Conservation (phyloP, 2,329 filamentous ascomycete species). For the Reticulascus tulasneorum region DNA sequence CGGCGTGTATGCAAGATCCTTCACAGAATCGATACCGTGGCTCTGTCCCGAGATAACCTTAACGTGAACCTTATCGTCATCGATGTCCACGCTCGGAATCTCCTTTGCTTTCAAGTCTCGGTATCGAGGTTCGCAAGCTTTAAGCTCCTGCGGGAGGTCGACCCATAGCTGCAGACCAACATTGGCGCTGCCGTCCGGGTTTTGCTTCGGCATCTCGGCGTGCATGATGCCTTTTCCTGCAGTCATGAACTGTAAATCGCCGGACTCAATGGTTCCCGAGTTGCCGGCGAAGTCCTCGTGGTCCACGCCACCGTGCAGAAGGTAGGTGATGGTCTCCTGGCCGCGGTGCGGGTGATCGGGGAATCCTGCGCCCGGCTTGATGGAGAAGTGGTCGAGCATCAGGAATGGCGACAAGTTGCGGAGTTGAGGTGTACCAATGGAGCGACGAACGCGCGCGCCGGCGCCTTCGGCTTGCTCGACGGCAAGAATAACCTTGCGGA, state of each 20-base stretch:
- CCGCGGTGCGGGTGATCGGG: slow-evolving; percentile 83
- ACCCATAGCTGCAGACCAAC: slow-evolving; percentile 95
- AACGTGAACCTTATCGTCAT: slow-evolving; percentile 70
- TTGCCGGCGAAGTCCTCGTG: slow-evolving; percentile 91
- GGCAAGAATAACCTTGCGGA: slow-evolving; percentile 80
- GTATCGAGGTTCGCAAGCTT: slow-evolving; percentile 87
- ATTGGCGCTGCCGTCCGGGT: slow-evolving; percentile 70
- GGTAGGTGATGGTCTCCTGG: slow-evolving; percentile 85
- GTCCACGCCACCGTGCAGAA: slow-evolving; percentile 80
- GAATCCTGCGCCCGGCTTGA: slow-evolving; percentile 78
- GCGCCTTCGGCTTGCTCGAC: slow-evolving; percentile 83
- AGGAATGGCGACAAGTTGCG: slow-evolving; percentile 89
- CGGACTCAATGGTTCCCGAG: slow-evolving; percentile 74
- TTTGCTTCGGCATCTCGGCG: slow-evolving; percentile 87
- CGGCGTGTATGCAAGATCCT: slow-evolving; percentile 91
- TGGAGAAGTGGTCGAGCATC: slow-evolving; percentile 91
- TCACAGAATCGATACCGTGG: slow-evolving; percentile 78
- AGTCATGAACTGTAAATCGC: slow-evolving; percentile 98
- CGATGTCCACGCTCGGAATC: slow-evolving; percentile 70
- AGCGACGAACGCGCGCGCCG: slow-evolving; percentile 80
- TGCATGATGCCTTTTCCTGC: slow-evolving; percentile 89
- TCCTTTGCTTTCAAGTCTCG: slow-evolving; percentile 76
- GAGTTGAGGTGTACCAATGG: slow-evolving; percentile 78
- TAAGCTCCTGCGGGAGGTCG: slow-evolving; percentile 76
- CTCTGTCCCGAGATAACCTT: slow-evolving; percentile 89